These are phyloP conservation scores for Durusdinium trenchii DNA, from an alignment of 73 alveolate genomes.

Conservation along the genomic window DNA sequence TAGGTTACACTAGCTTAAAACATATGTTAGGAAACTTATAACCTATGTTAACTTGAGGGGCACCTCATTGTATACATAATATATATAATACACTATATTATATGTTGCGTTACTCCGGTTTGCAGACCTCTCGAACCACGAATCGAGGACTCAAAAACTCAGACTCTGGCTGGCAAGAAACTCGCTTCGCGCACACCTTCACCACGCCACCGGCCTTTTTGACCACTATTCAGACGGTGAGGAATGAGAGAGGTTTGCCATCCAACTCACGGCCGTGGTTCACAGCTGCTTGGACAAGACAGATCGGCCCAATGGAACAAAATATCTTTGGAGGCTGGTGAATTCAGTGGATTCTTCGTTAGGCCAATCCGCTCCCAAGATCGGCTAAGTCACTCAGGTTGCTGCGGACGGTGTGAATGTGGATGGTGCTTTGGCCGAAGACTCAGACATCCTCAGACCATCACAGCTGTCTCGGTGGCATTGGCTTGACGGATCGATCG, in stretches of 20 bases:
- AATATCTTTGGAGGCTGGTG: no score
- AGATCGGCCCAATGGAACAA: no score
- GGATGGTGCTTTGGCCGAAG: conserved; percentile 33
- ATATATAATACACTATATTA: no score
- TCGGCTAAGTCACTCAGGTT: conserved; percentile 24
- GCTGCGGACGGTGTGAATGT: conserved; percentile 35
- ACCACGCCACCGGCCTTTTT: conserved; percentile 41
- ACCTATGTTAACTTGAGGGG: not conserved
- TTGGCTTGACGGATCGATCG: no score
- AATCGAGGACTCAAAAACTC: not conserved
- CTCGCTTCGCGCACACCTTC: conserved; percentile 21
- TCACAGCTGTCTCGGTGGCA: not conserved
- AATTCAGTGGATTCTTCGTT: no score
- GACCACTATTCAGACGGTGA: conserved; percentile 58
- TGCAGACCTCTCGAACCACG: no score
- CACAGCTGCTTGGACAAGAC: conserved; percentile 27
- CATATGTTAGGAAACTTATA: not conserved
- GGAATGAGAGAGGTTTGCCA: conserved; percentile 44
- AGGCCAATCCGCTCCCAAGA: no score
- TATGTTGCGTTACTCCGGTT: no score
- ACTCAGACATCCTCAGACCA: not conserved
- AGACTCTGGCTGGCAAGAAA: not conserved
- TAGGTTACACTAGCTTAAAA: not conserved
- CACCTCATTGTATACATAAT: not conserved
- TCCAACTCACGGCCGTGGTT: conserved; percentile 39